A percentile compares a stretch with the other conserved stretches of the same genome.
phyloP scores from a whole-genome alignment of 2,329 filamentous ascomycete species.

The Rhexocercosporidium sp. region DNA sequence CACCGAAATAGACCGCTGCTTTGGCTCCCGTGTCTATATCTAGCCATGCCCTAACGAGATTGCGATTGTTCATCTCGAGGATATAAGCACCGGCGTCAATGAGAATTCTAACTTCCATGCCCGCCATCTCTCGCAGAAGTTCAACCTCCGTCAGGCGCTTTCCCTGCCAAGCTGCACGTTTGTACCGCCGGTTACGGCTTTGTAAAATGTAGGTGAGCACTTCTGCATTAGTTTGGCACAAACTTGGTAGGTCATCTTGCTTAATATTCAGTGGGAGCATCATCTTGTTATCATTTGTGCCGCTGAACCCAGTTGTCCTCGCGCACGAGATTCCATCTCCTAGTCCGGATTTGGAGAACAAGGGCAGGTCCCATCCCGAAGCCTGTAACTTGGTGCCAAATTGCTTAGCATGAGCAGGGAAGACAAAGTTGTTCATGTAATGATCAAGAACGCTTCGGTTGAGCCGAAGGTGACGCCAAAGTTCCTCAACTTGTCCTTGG shows the following conservation, averaged over 20 bases:
- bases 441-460: constrained; percentile 60
- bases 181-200: constrained; percentile 54
- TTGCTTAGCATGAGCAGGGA: constrained; percentile 67
- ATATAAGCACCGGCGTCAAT: constrained; percentile 47
- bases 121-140: constrained; percentile 49
- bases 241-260: constrained; percentile 62
- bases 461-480: constrained; percentile 57
- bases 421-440: constrained; percentile 68
- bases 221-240: constrained; percentile 66
- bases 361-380: constrained; percentile 71
- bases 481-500: constrained; percentile 50
- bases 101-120: constrained; percentile 56
- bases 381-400: constrained; percentile 67
- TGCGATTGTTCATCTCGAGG: constrained; percentile 59
- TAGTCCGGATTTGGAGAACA: constrained; percentile 41
- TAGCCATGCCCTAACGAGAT: constrained; percentile 33
- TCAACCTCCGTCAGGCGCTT: constrained; percentile 50
- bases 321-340: background rate
- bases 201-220: constrained; percentile 62
- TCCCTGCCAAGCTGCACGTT: constrained; percentile 41
- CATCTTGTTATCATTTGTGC: constrained; percentile 68
- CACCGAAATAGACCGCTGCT: constrained; percentile 29
- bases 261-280: constrained; percentile 65
- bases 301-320: constrained; percentile 71
- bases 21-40: constrained; percentile 22